Conservation (phyloP, 1,284 basidiomycete genomes). For the Ceratobasidium sp. region DNA sequence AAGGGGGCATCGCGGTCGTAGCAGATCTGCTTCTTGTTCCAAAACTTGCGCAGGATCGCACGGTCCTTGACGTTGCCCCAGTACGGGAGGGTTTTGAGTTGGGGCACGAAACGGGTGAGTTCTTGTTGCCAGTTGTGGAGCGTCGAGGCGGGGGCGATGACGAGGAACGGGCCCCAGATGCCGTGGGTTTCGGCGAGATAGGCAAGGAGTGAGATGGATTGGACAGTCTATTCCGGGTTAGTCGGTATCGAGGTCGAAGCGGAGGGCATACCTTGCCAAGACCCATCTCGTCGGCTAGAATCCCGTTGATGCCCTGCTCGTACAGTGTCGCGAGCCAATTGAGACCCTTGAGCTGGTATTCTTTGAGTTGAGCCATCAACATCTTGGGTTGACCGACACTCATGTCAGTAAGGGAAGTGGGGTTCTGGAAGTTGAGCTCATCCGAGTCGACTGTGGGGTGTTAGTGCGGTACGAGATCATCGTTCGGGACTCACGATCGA, state of each 20-base stretch:
- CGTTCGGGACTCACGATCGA: constrained; percentile 58
- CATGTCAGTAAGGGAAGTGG: constrained; percentile 88
- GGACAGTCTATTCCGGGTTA: constrained; percentile 71
- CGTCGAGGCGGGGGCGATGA: constrained; percentile 97
- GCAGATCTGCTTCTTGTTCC: constrained; percentile 97
- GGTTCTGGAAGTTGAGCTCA: constrained; percentile 99
- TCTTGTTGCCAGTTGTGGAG: constrained; percentile 99
- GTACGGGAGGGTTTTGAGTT: constrained; percentile 93
- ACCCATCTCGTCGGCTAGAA: constrained; percentile 99
- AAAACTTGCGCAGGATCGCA: constrained; percentile 92
- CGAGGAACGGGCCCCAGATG: constrained; percentile 99
- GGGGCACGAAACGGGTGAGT: constrained; percentile 92
- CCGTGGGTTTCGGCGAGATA: constrained; percentile 98
- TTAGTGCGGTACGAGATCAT: neutral
- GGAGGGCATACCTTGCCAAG: constrained; percentile 73
- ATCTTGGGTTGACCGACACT: constrained; percentile 93
- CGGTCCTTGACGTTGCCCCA: constrained; percentile 99
- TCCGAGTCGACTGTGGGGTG: constrained; percentile 82
- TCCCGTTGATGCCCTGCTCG: constrained; percentile 99
- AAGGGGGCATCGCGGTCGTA: constrained; percentile 96
- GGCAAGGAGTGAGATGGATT: constrained; percentile 96
- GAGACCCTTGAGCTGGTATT: constrained; percentile 97
- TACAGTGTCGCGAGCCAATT: constrained; percentile 99
- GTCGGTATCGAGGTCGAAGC: constrained; percentile 5
- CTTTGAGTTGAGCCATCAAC: constrained; percentile 96